Conservation (phyloP, 768 basidiomycete genomes). For the Leccinum longicurvipes region DNA sequence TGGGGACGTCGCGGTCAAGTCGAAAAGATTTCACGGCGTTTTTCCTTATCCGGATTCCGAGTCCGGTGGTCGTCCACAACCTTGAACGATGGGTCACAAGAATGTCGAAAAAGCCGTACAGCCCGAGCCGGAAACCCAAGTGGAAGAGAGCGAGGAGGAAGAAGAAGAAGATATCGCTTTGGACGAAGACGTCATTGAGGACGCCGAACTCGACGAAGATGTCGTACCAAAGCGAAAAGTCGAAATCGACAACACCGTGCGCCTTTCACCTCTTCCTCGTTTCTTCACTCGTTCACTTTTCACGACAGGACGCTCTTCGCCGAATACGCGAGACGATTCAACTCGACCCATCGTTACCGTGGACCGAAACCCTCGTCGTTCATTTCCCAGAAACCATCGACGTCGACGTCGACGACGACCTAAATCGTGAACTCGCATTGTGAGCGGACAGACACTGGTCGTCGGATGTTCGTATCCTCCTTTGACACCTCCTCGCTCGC, state of each 20-base stretch:
- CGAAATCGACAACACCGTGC: conserved; percentile 70
- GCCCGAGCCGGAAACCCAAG: conserved; percentile 12
- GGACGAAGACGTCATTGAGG: conserved; percentile 76
- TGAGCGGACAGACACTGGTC: conserved; percentile 37
- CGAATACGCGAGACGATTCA: conserved; percentile 78
- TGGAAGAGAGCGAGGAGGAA: conserved; percentile 33
- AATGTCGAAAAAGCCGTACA: neutral
- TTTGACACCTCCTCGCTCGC: conserved; percentile 1
- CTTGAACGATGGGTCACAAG: conserved; percentile 11
- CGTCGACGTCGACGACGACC: conserved; percentile 80
- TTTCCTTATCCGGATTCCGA: neutral
- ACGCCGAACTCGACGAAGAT: conserved; percentile 68
- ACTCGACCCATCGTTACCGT: conserved; percentile 69
- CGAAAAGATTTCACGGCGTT: conserved; percentile 15
- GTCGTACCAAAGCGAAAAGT: conserved; percentile 72
- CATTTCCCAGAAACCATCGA: conserved; percentile 71
- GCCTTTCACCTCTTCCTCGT: conserved; percentile 19
- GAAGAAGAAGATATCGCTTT: conserved; percentile 48
- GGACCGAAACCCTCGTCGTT: conserved; percentile 80
- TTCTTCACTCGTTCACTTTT: neutral
- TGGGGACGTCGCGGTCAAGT: neutral
- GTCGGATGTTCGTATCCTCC: neutral
- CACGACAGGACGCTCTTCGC: conserved; percentile 65
- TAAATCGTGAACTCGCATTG: conserved; percentile 96
- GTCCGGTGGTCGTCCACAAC: neutral